A percentile compares a stretch with the other conserved stretches of the same genome.
These are phyloP conservation scores for Plectosphaerella cucumerina DNA, from an alignment of 2,329 filamentous ascomycete species.

Conservation along the genomic window DNA sequence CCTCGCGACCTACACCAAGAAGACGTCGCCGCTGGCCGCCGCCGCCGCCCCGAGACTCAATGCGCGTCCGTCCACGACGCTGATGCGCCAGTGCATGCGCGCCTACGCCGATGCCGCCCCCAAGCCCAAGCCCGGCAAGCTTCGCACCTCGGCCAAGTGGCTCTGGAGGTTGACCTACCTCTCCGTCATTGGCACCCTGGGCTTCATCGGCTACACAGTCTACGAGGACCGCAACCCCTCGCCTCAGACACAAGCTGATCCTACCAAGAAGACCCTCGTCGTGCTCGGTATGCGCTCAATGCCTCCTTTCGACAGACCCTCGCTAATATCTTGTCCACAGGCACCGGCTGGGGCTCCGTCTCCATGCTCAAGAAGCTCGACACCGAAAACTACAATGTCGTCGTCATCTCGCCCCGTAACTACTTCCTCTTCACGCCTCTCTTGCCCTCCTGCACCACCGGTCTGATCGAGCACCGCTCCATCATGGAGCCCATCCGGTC, in stretches of 20 bases:
- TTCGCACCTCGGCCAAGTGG: slow-evolving; percentile 69
- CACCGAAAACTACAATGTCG: slow-evolving; percentile 97
- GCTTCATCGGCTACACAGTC: slow-evolving; percentile 73
- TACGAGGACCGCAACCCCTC: slow-evolving; percentile 78
- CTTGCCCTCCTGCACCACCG: slow-evolving; percentile 94
- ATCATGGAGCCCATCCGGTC: slow-evolving; percentile 99
- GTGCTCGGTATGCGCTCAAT: slow-evolving; percentile 67
- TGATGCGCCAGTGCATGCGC: slow-evolving; percentile 37
- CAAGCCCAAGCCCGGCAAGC: slow-evolving; percentile 51
- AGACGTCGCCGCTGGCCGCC: slow-evolving; percentile 4
- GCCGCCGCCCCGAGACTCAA: slow-evolving; percentile 6
- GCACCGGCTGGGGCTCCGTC: slow-evolving; percentile 93
- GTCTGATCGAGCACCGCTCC: slow-evolving; percentile 95
- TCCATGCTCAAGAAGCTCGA: slow-evolving; percentile 98
- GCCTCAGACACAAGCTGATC: slow-evolving; percentile 75
- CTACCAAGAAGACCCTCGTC: slow-evolving; percentile 93
- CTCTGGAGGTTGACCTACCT: slow-evolving; percentile 80
- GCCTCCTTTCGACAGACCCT: background rate
- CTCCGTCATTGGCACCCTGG: slow-evolving; percentile 64
- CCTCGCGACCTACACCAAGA: slow-evolving; percentile 26
- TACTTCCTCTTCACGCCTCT: slow-evolving; percentile 99
- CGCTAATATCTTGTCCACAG: slow-evolving; percentile 38
- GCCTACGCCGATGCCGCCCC: slow-evolving; percentile 46
- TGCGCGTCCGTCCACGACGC: slow-evolving; percentile 11
- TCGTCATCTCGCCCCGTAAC: slow-evolving; percentile 96